Conservation (phyloP, 2,329 filamentous ascomycete species). For the Nemania bipapillata region DNA sequence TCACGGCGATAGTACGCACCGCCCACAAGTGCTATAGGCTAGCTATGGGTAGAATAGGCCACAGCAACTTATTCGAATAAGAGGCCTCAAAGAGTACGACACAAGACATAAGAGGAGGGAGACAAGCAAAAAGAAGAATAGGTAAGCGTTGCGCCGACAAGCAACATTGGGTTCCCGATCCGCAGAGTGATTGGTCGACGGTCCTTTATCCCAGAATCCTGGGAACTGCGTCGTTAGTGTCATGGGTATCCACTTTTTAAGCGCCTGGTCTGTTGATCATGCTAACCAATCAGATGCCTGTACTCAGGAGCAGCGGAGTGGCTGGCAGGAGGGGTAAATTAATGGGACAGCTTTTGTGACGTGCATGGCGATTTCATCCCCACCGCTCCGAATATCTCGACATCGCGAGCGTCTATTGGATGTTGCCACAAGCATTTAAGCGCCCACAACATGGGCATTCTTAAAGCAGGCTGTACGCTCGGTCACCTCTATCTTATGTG, state of each 20-base stretch:
- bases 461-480: conserved; percentile 18
- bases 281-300: conserved; percentile 25
- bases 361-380: conserved; percentile 29
- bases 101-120: neutral
- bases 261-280: conserved; percentile 27
- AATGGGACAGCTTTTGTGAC: conserved; percentile 28
- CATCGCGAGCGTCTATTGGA: conserved; percentile 34
- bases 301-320: conserved; percentile 5
- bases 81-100: neutral
- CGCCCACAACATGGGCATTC: conserved; percentile 34
- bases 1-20: neutral
- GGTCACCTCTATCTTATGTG: conserved; percentile 15
- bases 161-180: conserved; percentile 19
- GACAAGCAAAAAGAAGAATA: conserved; percentile 8
- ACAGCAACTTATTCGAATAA: neutral
- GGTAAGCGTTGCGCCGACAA: conserved; percentile 21
- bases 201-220: conserved; percentile 39
- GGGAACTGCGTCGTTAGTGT: conserved; percentile 38
- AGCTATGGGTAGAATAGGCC: neutral
- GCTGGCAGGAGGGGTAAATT: conserved; percentile 34
- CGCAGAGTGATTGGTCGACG: conserved; percentile 30
- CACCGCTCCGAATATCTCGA: conserved; percentile 16
- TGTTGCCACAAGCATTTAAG: conserved; percentile 31
- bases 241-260: conserved; percentile 35
- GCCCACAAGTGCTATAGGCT: neutral